These are phyloP conservation scores for Lolium multiflorum DNA, from an alignment of 176 grass and related monocot genomes.

Conservation along the genomic window DNA sequence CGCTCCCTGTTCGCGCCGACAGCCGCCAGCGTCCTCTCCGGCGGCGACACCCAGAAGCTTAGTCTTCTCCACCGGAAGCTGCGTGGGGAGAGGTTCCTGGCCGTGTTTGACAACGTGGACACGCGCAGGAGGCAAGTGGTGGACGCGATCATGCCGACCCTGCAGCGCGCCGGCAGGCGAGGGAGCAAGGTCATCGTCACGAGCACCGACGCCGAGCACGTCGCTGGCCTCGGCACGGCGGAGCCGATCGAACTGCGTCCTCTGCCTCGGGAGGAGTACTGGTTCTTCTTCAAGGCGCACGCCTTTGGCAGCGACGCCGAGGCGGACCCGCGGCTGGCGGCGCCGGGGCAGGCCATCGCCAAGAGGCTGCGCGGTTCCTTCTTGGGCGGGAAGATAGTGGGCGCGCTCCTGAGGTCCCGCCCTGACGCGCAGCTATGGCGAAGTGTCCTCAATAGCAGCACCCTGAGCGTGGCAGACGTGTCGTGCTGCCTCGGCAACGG, in stretches of 20 bases:
- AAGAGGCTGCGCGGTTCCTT: conserved; percentile 26
- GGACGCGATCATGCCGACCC: conserved; percentile 31
- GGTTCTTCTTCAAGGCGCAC: conserved; percentile 51
- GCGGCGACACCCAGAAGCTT: neutral
- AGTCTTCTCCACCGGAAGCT: conserved; percentile 28
- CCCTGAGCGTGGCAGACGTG: neutral
- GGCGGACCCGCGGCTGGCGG: conserved; percentile 10
- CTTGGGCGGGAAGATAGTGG: conserved; percentile 34
- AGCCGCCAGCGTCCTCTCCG: neutral
- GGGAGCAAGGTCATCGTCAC: conserved; percentile 44
- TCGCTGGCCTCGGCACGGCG: conserved; percentile 19
- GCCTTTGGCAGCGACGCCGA: conserved; percentile 8
- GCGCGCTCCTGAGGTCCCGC: conserved; percentile 31
- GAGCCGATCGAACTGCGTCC: neutral
- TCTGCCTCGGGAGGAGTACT: conserved; percentile 22
- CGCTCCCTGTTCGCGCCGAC: conserved; percentile 28
- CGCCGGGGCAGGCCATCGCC: conserved; percentile 33
- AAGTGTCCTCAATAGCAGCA: neutral
- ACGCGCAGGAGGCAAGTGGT: neutral
- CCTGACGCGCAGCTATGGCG: conserved; percentile 21
- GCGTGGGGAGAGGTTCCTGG: conserved; percentile 10
- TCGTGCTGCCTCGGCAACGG: conserved; percentile 13
- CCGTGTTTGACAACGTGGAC: conserved; percentile 46
- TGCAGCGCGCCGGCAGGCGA: neutral
- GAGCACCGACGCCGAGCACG: neutral